Evolutionary conservation across 192 early-diverging fungal genomes (phyloP).

Genomic region (Chytriomyces confervae): DNA sequence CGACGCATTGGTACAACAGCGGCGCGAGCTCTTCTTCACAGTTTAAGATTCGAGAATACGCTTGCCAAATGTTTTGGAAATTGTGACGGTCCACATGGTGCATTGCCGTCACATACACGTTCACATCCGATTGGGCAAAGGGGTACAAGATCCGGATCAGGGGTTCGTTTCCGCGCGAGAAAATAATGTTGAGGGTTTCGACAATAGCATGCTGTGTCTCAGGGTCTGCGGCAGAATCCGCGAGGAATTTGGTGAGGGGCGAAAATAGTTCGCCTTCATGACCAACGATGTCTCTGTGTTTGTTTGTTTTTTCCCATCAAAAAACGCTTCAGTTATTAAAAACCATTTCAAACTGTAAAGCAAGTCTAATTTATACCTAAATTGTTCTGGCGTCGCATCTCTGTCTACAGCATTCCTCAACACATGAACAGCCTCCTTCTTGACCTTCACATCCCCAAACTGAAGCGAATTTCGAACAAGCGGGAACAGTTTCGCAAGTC

Average conservation of each 20-base stretch:
- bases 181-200: constrained; percentile 40
- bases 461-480: constrained; percentile 14
- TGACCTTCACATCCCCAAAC: constrained; percentile 12
- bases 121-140: constrained; percentile 11
- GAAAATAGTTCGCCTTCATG: constrained; percentile 31
- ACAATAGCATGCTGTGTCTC: constrained; percentile 20
- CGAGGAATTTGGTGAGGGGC: constrained; percentile 21
- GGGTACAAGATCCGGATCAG: constrained; percentile 31
- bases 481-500: constrained; percentile 12
- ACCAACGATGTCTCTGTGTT: constrained; percentile 30
- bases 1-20: constrained; percentile 14
- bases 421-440: constrained; percentile 38
- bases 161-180: constrained; percentile 38
- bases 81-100: background rate
- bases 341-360: background rate
- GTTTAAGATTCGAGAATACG: background rate
- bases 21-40: constrained; percentile 31
- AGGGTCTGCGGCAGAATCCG: background rate
- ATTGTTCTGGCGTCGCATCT: constrained; percentile 39
- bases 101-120: constrained; percentile 36
- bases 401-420: constrained; percentile 39
- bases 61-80: constrained; percentile 25
- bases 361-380: constrained; percentile 16
- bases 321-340: background rate
- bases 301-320: too few relatives aligned